Percentiles rank a stretch among this genome's conserved stretches.
Evolutionary conservation across 1,284 basidiomycete genomes (phyloP).

Genomic region (Malassezia pachydermatis): DNA sequence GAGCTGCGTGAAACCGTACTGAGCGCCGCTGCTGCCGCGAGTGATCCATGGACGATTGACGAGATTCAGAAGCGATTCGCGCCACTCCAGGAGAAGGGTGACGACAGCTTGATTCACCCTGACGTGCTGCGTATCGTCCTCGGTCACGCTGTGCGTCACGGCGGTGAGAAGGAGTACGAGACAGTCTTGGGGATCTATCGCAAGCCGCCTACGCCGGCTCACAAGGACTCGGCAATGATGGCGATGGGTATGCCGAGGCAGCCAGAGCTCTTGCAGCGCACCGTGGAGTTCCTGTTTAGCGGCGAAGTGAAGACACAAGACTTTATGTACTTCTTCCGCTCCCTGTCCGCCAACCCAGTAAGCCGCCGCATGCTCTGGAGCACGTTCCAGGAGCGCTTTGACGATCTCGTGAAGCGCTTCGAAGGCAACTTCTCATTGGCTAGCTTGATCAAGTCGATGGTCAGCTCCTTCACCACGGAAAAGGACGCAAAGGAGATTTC

Average conservation of each 20-base stretch:
- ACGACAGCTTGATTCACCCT: slow-evolving; percentile 64
- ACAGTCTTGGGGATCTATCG: slow-evolving; percentile 56
- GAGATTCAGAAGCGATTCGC: slow-evolving; percentile 66
- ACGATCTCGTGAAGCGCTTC: slow-evolving; percentile 55
- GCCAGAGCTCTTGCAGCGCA: slow-evolving; percentile 31
- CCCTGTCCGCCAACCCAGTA: slow-evolving; percentile 30
- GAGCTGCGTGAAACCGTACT: slow-evolving; percentile 69
- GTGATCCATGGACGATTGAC: slow-evolving; percentile 23
- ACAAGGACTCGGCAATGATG: slow-evolving; percentile 44
- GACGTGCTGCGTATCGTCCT: slow-evolving; percentile 28
- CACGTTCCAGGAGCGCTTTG: slow-evolving; percentile 36
- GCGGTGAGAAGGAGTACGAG: slow-evolving; percentile 63
- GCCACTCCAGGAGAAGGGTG: slow-evolving; percentile 61
- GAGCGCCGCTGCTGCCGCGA: slow-evolving; percentile 54
- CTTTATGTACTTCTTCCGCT: slow-evolving; percentile 39
- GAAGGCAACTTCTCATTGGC: slow-evolving; percentile 28
- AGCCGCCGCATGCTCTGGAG: slow-evolving; percentile 39
- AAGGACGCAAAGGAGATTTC: slow-evolving; percentile 60
- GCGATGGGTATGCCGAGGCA: slow-evolving; percentile 38
- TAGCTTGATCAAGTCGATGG: slow-evolving; percentile 51
- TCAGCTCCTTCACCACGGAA: slow-evolving; percentile 58
- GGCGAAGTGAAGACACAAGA: slow-evolving; percentile 46
- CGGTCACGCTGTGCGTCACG: slow-evolving; percentile 57
- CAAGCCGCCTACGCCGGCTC: slow-evolving; percentile 52
- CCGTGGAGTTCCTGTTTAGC: slow-evolving; percentile 27